Conservation (phyloP, 768 basidiomycete genomes). For the Gloeostereum incarnatum region DNA sequence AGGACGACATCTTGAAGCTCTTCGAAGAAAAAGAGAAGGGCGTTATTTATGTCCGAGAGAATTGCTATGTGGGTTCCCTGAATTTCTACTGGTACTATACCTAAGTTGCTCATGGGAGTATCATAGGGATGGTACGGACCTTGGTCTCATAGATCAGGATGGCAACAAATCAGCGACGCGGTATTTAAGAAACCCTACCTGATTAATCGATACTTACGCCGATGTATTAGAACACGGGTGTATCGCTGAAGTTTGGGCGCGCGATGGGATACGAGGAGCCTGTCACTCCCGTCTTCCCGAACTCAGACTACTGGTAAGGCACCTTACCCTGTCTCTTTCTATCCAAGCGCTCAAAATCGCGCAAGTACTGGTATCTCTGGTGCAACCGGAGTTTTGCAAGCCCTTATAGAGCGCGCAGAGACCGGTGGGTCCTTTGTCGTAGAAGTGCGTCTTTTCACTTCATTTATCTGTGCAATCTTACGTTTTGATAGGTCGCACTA, state of each 20-base stretch:
- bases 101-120: no score
- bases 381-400: background rate
- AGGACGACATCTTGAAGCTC: constrained; percentile 16
- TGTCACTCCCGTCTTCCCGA: constrained; percentile 5
- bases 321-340: constrained; percentile 8
- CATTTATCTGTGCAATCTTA: background rate
- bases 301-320: constrained; percentile 7
- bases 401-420: constrained; percentile 3
- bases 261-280: constrained; percentile 4
- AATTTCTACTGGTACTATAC: no score
- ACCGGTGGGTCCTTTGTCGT: constrained; percentile 3
- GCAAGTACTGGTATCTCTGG: constrained; percentile 1
- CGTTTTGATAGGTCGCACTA: constrained; percentile 7
- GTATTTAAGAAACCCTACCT: constrained; percentile 3
- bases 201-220: background rate
- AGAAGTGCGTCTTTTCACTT: constrained; percentile 1
- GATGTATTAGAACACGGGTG: background rate
- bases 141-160: constrained; percentile 9
- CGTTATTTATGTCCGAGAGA: constrained; percentile 16
- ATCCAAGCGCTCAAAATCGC: constrained; percentile 2
- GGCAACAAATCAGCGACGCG: constrained; percentile 5
- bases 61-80: no score
- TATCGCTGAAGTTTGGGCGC: constrained; percentile 2
- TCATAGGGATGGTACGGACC: constrained; percentile 19
- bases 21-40: constrained; percentile 13